Conservation (phyloP, 2,329 filamentous ascomycete species). For the Trichoderma breve region DNA sequence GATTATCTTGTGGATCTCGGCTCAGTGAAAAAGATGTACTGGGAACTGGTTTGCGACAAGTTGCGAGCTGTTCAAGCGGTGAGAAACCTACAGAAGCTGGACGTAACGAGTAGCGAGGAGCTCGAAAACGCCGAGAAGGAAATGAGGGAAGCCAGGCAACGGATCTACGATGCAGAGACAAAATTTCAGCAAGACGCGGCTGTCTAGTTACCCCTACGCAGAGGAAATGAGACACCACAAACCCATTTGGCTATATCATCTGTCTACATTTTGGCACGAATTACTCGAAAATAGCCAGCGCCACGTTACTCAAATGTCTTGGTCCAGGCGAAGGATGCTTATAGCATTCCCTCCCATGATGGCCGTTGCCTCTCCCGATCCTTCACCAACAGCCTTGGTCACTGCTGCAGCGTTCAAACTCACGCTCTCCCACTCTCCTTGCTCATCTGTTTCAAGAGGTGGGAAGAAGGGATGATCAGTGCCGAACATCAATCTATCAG, state of each 20-base stretch:
- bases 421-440: constrained; percentile 69
- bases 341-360: constrained; percentile 62
- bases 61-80: constrained; percentile 39
- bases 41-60: constrained; percentile 43
- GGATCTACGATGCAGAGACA: constrained; percentile 40
- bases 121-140: constrained; percentile 31
- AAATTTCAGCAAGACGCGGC: constrained; percentile 34
- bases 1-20: constrained; percentile 34
- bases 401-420: constrained; percentile 53
- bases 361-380: constrained; percentile 45
- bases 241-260: not conserved
- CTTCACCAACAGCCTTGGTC: constrained; percentile 47
- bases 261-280: not conserved
- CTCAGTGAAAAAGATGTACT: constrained; percentile 35
- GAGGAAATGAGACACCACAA: not conserved
- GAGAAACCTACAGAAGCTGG: constrained; percentile 32
- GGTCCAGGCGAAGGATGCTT: constrained; percentile 43
- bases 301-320: constrained; percentile 23
- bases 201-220: constrained; percentile 15
- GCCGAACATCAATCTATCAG: constrained; percentile 73
- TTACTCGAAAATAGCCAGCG: not conserved
- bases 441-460: constrained; percentile 61
- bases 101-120: constrained; percentile 26
- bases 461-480: constrained; percentile 86
- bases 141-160: constrained; percentile 32